A percentile compares a stretch with the other conserved stretches of the same genome.
phyloP scores from a whole-genome alignment of 2,329 filamentous ascomycete species.

The Cadophora gregata region DNA sequence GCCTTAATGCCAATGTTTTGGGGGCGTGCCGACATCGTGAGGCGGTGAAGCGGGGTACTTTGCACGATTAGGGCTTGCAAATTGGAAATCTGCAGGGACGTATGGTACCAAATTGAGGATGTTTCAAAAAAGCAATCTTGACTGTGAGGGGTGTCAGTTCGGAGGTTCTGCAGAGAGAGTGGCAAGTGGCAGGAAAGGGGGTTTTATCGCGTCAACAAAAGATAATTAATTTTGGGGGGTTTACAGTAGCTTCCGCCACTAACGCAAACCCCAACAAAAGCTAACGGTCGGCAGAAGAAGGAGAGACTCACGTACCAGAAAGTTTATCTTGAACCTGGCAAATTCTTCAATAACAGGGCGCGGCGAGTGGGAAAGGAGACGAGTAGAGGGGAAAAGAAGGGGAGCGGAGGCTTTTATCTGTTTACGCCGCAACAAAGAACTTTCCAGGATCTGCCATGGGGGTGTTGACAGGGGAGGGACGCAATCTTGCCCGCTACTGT shows the following conservation, averaged over 20 bases:
- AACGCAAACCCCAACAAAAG: constrained; percentile 15
- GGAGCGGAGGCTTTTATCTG: constrained; percentile 7
- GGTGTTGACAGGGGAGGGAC: background rate
- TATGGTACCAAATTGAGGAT: background rate
- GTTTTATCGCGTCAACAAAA: constrained; percentile 14
- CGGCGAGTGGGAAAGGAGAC: background rate
- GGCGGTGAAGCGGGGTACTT: constrained; percentile 37
- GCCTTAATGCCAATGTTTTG: constrained; percentile 92
- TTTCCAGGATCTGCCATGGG: background rate
- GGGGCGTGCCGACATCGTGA: constrained; percentile 73
- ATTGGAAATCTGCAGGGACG: background rate
- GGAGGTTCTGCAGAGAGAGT: background rate
- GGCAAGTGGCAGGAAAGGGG: constrained; percentile 2
- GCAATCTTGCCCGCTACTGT: background rate
- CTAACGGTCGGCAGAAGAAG: background rate
- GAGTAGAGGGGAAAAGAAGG: background rate
- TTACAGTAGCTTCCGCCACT: constrained; percentile 21
- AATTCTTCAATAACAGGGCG: constrained; percentile 3
- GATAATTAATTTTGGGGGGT: constrained; percentile 4
- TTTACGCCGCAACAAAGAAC: constrained; percentile 12
- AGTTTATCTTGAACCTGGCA: background rate
- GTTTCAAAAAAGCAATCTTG: background rate
- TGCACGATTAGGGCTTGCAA: constrained; percentile 13
- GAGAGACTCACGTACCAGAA: background rate
- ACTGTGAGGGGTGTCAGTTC: background rate